Percentiles rank a stretch among this genome's conserved stretches.
Evolutionary conservation across 2,329 filamentous ascomycete species (phyloP).

Genomic region (Byssochlamys sp.): DNA sequence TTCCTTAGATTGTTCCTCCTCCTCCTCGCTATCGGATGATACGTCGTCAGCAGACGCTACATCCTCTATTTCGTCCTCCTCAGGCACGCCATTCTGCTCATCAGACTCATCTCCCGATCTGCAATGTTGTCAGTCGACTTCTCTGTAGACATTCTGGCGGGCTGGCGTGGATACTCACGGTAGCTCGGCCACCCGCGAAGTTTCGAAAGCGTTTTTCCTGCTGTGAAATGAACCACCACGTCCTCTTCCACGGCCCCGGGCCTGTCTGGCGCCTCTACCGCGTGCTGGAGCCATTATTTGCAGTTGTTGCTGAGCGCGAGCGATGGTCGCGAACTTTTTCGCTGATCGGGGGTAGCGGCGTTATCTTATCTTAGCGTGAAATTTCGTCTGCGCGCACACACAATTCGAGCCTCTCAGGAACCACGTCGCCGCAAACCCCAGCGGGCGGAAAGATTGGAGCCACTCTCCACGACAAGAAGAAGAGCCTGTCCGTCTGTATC

Average conservation of each 20-base stretch:
- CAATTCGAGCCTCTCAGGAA: constrained; percentile 26
- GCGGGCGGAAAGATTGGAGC: constrained; percentile 20
- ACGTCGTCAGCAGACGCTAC: constrained; percentile 25
- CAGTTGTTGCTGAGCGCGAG: constrained; percentile 2
- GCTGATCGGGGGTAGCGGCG: constrained; percentile 7
- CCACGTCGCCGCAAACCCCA: constrained; percentile 9
- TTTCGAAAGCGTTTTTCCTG: constrained; percentile 23
- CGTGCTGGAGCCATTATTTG: constrained; percentile 21
- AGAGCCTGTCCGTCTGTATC: constrained; percentile 21
- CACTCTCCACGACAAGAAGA: constrained; percentile 21
- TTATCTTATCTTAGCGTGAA: constrained; percentile 43
- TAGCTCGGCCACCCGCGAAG: constrained; percentile 30
- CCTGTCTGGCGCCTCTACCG: constrained; percentile 15
- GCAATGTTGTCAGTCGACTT: constrained; percentile 7
- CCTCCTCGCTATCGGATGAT: constrained; percentile 36
- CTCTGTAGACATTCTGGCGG: neutral
- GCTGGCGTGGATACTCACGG: constrained; percentile 20
- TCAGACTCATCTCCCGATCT: constrained; percentile 22
- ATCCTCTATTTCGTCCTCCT: constrained; percentile 31
- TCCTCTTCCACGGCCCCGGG: constrained; percentile 22
- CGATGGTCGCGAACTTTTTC: constrained; percentile 5
- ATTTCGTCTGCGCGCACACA: constrained; percentile 32
- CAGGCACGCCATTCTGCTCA: constrained; percentile 18
- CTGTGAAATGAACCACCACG: constrained; percentile 16
- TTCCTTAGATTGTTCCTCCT: constrained; percentile 32